phyloP scores from a whole-genome alignment of 208 protist genomes.

The Trypanosoma cruzi region DNA sequence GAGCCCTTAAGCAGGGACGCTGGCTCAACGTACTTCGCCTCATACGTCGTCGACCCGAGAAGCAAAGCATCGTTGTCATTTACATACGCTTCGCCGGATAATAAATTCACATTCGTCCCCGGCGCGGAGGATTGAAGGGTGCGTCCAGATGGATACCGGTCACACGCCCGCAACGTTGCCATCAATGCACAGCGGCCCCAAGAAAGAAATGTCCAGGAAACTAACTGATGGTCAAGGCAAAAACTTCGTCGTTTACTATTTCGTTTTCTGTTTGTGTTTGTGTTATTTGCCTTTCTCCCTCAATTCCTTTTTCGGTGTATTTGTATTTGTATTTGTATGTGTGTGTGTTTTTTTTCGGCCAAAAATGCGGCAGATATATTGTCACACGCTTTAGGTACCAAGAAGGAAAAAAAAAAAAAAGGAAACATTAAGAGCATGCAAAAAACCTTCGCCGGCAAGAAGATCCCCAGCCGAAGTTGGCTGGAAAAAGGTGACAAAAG shows the following conservation, averaged over 20 bases:
- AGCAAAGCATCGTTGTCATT: slow-evolving; percentile 48
- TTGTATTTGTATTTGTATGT: too few relatives aligned
- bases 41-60: slow-evolving; percentile 68
- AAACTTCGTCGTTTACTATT: too few relatives aligned
- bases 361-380: too few relatives aligned
- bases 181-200: background rate
- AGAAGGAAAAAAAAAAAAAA: background rate
- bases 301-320: too few relatives aligned
- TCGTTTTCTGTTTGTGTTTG: too few relatives aligned
- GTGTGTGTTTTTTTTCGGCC: too few relatives aligned
- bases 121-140: background rate
- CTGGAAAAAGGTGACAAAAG: background rate
- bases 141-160: background rate
- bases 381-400: too few relatives aligned
- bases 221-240: background rate
- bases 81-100: slow-evolving; percentile 41
- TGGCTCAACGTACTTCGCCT: slow-evolving; percentile 53
- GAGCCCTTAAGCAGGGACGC: slow-evolving; percentile 50
- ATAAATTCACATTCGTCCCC: slow-evolving; percentile 31
- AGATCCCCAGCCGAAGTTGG: background rate
- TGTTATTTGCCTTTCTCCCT: too few relatives aligned
- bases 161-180: background rate
- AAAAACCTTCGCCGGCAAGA: background rate
- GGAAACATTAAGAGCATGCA: background rate
- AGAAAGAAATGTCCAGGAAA: background rate